phyloP scores from a whole-genome alignment of 176 grass and related monocot genomes.

The Oryza glaberrima region DNA sequence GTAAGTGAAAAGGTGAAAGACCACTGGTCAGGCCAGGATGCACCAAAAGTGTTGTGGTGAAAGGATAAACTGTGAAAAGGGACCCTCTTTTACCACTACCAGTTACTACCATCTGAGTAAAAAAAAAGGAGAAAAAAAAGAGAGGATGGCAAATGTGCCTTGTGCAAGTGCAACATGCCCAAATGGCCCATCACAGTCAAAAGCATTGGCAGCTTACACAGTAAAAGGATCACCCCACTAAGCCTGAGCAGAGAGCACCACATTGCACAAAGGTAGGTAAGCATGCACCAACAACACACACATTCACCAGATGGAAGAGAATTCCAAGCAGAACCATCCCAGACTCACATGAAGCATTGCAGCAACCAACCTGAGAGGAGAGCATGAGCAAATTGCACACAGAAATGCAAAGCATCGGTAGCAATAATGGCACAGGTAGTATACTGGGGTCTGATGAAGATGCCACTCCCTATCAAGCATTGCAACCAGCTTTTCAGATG shows the following conservation, averaged over 20 bases:
- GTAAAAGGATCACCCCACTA: slow-evolving; percentile 40
- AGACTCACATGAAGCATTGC: slow-evolving; percentile 32
- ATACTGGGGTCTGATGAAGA: slow-evolving; percentile 17
- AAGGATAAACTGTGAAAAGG: slow-evolving; percentile 23
- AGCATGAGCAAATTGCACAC: slow-evolving; percentile 35
- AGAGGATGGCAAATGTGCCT: not conserved
- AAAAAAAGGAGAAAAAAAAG: not conserved
- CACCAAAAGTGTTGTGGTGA: slow-evolving; percentile 8
- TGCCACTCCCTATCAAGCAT: slow-evolving; percentile 32
- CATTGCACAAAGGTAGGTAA: slow-evolving; percentile 38
- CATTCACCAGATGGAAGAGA: slow-evolving; percentile 3
- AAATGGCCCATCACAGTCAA: slow-evolving; percentile 38
- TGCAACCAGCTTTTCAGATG: slow-evolving; percentile 28
- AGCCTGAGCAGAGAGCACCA: slow-evolving; percentile 4
- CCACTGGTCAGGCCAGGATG: not conserved
- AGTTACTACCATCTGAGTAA: slow-evolving; percentile 23
- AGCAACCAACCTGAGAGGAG: not conserved
- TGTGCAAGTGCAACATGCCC: slow-evolving; percentile 31
- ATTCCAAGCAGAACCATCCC: slow-evolving; percentile 21
- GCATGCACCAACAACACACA: slow-evolving; percentile 23
- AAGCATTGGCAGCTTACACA: slow-evolving; percentile 34
- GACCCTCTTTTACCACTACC: slow-evolving; percentile 21
- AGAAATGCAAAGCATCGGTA: slow-evolving; percentile 35
- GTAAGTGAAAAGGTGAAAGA: slow-evolving; percentile 16
- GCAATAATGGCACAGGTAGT: slow-evolving; percentile 40